These are phyloP conservation scores for Geosmithia putterillii DNA, from an alignment of 2,329 filamentous ascomycete genomes.

Conservation along the genomic window DNA sequence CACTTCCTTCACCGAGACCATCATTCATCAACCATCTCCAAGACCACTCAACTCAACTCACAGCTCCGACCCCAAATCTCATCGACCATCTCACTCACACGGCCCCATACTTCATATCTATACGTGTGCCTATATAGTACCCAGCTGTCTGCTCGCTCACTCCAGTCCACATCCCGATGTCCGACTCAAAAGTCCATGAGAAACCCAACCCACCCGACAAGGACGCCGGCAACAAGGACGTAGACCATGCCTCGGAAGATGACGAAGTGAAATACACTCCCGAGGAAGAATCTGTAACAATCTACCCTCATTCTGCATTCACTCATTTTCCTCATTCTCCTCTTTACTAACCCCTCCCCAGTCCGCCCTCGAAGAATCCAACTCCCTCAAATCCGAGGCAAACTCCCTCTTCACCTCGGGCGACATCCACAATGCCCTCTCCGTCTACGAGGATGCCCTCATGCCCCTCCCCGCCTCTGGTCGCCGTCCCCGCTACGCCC, in stretches of 20 bases:
- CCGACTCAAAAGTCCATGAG: neutral
- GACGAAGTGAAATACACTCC: constrained; percentile 29
- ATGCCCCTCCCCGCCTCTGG: constrained; percentile 64
- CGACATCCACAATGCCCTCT: constrained; percentile 66
- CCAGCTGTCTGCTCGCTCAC: too few relatives aligned
- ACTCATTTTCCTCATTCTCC: neutral
- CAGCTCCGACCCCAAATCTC: too few relatives aligned
- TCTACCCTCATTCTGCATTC: constrained; percentile 2
- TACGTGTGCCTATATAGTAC: too few relatives aligned
- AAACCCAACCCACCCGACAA: neutral
- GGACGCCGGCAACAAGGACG: neutral
- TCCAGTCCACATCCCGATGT: too few relatives aligned
- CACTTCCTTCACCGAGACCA: neutral
- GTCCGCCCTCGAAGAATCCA: constrained; percentile 60
- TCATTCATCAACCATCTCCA: neutral
- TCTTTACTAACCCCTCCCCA: constrained; percentile 17
- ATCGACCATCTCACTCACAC: too few relatives aligned
- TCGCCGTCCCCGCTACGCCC: constrained; percentile 56
- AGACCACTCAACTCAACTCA: neutral
- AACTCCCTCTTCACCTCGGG: constrained; percentile 67
- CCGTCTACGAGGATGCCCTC: constrained; percentile 71
- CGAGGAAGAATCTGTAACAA: constrained; percentile 45
- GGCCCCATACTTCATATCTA: too few relatives aligned
- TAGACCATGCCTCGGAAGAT: too few relatives aligned
- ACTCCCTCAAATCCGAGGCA: constrained; percentile 59